Conservation (phyloP, 2,329 filamentous ascomycete genomes). For the Fusarium avenaceum region DNA sequence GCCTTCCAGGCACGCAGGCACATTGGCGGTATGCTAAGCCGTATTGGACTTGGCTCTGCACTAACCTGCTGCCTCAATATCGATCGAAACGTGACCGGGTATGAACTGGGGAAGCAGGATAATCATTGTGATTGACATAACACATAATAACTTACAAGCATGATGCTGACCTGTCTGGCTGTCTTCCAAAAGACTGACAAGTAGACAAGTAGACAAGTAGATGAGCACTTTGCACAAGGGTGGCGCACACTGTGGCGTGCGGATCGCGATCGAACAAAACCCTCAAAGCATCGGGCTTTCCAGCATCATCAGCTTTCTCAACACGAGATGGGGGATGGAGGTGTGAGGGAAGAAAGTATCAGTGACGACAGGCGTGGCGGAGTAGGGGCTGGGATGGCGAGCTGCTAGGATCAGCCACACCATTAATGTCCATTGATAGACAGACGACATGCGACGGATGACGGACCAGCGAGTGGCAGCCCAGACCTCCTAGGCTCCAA, state of each 20-base stretch:
- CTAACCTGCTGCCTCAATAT: slow-evolving; percentile 5
- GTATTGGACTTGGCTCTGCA: slow-evolving; percentile 9
- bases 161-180: neutral
- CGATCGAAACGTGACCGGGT: slow-evolving; percentile 11
- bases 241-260: slow-evolving; percentile 43
- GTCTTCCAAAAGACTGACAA: slow-evolving; percentile 16
- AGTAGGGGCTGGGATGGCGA: slow-evolving; percentile 31
- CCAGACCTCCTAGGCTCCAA: slow-evolving; percentile 25
- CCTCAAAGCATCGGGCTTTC: slow-evolving; percentile 28
- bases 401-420: slow-evolving; percentile 43
- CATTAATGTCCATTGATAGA: slow-evolving; percentile 16
- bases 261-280: slow-evolving; percentile 31
- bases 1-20: slow-evolving; percentile 19
- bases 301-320: slow-evolving; percentile 25
- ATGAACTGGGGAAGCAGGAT: slow-evolving; percentile 10
- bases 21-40: slow-evolving; percentile 20
- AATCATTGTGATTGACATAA: slow-evolving; percentile 15
- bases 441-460: neutral
- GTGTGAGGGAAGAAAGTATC: slow-evolving; percentile 11
- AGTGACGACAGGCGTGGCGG: slow-evolving; percentile 40
- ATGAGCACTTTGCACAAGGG: slow-evolving; percentile 34
- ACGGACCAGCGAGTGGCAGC: slow-evolving; percentile 24
- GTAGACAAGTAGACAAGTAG: slow-evolving; percentile 36
- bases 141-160: slow-evolving; percentile 1
- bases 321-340: slow-evolving; percentile 26